Base-by-base conservation (phyloP, 495 filamentous ascomycete genomes). In the Penicillium turbatum region DNA sequence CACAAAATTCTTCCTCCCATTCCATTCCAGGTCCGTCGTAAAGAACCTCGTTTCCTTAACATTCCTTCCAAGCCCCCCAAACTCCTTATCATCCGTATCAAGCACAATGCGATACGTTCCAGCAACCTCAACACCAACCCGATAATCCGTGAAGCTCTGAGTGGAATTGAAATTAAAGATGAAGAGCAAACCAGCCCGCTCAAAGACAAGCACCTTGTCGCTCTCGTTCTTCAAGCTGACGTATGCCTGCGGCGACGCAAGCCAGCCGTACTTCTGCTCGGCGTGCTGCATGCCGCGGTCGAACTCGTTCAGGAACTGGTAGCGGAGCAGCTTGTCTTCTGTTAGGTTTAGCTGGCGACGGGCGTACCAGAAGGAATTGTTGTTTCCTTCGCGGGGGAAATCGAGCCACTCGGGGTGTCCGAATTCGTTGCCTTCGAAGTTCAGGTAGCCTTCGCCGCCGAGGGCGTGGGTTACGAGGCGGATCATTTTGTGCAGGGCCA, bases 321-420 rank as follows among this genome's bases (percentile, higher is more conserved):
- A 98, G 2, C 93, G 87, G 39, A 97, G 82, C 4, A 93, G 79
- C 7, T 71, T 52, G 72, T 98, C 93, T 49, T 96, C 90, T 0
- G 90, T 85, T 5, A 98, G 82, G 69, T 98, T 97, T 56, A 96
- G 86, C 71, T 96, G 93, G 42, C 93, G 88, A 3, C 93, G 85
- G 2, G 93, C 93, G 69, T 97, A 98, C 85, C 91, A 93, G 83
- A 89, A 98, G 56, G 87, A 92, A 70, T 97, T 97, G 63, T 86
- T 73, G 78, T 98, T 98, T 41, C 95, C 93, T 55, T 81, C 91
- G 29, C 93, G 87, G 10, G 93, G 93, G 72, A 98, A 98, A 69
- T 98, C 93, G 50, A 98, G 89, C 93, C 93, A 98, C 75, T 98
- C 93, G 0, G 93, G 93, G 69, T 98, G 93, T 1, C 93, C 93